A percentile compares a stretch with the other conserved stretches of the same genome.
phyloP scores from a whole-genome alignment of 805 yeast species.

The Lipomyces sp. region DNA sequence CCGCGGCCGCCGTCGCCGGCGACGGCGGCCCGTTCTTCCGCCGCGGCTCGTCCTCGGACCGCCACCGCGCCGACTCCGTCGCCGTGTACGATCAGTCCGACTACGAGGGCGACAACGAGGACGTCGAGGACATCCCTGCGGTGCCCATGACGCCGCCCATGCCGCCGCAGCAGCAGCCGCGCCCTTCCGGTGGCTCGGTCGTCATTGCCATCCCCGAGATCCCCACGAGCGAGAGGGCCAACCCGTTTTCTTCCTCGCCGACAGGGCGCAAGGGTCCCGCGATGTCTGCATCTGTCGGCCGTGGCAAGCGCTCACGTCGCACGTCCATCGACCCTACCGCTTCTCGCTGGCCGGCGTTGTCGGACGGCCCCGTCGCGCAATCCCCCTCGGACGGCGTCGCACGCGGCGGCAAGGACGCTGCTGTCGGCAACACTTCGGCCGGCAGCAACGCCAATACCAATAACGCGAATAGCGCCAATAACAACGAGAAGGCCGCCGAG shows the following conservation, averaged over 20 bases:
- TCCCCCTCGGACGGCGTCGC: neutral
- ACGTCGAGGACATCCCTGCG: constrained; percentile 2
- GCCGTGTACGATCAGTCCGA: constrained; percentile 11
- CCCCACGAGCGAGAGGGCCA: neutral
- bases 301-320: constrained; percentile 1
- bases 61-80: constrained; percentile 9
- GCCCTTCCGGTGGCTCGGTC: neutral
- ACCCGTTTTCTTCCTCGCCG: constrained; percentile 1
- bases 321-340: neutral
- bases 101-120: constrained; percentile 20
- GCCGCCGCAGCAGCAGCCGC: neutral
- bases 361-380: neutral
- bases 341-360: neutral
- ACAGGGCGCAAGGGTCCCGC: no score
- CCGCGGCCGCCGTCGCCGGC: neutral
- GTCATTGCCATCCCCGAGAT: neutral
- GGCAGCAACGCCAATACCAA: neutral
- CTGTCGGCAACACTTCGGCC: neutral
- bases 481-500: neutral
- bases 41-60: constrained; percentile 10
- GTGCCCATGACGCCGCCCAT: neutral
- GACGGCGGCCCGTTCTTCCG: constrained; percentile 12
- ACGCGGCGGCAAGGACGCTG: neutral
- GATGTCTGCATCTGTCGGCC: neutral
- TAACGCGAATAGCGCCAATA: neutral